These are phyloP conservation scores for Calonectria henricotiae DNA, from an alignment of 2,329 filamentous ascomycete genomes.

Conservation along the genomic window DNA sequence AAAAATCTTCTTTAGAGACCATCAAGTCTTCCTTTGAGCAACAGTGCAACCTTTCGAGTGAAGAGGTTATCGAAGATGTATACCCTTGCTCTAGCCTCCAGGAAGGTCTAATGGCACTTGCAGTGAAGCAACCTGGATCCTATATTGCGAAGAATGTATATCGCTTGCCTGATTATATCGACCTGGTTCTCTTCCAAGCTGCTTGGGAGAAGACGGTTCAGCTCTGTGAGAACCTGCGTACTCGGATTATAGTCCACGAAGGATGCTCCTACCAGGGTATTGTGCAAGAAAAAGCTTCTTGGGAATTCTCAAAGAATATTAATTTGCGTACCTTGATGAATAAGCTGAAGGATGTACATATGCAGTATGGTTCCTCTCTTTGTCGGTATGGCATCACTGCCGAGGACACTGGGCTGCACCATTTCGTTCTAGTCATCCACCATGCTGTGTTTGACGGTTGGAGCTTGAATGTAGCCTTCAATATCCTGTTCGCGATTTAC, in stretches of 20 bases:
- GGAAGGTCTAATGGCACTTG: conserved; percentile 22
- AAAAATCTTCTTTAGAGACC: neutral
- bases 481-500: too few species aligned
- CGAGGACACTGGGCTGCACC: neutral
- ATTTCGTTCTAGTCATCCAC: conserved; percentile 41
- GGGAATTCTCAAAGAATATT: neutral
- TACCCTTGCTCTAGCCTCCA: conserved; percentile 25
- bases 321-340: neutral
- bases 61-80: conserved; percentile 51
- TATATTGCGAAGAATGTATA: conserved; percentile 21
- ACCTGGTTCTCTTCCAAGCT: conserved; percentile 1
- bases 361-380: conserved; percentile 18
- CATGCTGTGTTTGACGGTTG: conserved; percentile 50
- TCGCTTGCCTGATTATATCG: neutral
- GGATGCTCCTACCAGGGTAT: conserved; percentile 7
- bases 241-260: neutral
- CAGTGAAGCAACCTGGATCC: conserved; percentile 20
- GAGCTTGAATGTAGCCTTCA: conserved; percentile 36
- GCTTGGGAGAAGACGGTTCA: conserved; percentile 10
- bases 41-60: conserved; percentile 22
- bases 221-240: conserved; percentile 6
- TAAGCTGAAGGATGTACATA: neutral
- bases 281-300: neutral
- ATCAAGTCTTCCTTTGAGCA: too few species aligned
- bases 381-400: neutral